Percentiles rank a stretch among this genome's conserved stretches.
Evolutionary conservation across 139 green algal species (phyloP).

Genomic region (Chlorella sp.): DNA sequence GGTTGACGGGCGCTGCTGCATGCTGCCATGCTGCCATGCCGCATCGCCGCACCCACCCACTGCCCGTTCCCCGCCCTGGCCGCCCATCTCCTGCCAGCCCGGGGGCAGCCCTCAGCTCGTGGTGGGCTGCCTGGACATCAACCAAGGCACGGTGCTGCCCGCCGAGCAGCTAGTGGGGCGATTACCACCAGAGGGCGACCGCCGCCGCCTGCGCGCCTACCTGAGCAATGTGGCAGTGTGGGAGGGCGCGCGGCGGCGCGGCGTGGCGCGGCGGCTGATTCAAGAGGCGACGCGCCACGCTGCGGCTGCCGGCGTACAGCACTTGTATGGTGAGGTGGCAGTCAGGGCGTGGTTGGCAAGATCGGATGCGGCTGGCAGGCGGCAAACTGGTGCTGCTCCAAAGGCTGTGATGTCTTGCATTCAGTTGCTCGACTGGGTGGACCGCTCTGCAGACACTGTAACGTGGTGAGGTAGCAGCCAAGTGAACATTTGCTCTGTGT

Average conservation of each 20-base stretch:
- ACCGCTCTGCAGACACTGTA: no score
- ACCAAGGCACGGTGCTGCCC: conserved; percentile 69
- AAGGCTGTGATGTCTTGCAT: no score
- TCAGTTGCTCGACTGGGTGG: no score
- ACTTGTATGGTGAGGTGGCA: conserved; percentile 68
- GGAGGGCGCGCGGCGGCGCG: conserved; percentile 51
- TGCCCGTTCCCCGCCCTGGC: no score
- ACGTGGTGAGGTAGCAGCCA: no score
- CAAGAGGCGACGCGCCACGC: neutral
- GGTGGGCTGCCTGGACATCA: conserved; percentile 82
- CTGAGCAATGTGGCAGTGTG: conserved; percentile 85
- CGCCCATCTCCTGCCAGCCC: neutral
- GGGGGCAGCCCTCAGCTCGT: conserved; percentile 48
- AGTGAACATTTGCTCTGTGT: no score
- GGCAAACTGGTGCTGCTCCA: no score
- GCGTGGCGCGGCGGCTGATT: conserved; percentile 28
- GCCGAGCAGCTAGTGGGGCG: conserved; percentile 78
- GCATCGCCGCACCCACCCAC: no score
- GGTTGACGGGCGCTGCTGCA: no score
- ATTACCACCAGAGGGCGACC: conserved; percentile 35
- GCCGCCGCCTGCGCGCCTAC: conserved; percentile 62
- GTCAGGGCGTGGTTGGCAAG: no score
- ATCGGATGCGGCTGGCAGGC: no score
- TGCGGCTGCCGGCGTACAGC: conserved; percentile 40
- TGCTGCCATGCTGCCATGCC: no score